These are phyloP conservation scores for Akebia trifoliata DNA, from an alignment of 164 flowering plant genomes.

Conservation along the genomic window DNA sequence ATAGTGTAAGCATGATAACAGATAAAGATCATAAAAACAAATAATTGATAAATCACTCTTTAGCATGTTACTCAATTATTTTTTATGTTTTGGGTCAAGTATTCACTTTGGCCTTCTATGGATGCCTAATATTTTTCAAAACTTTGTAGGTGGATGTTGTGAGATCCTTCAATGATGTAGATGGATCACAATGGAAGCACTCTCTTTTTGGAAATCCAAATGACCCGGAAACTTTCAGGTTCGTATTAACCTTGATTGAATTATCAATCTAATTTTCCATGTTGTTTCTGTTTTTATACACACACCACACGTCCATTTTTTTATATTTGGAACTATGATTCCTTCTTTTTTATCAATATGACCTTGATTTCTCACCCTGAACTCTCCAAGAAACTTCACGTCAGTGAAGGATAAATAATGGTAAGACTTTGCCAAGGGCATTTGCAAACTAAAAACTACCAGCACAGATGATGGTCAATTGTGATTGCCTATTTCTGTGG, in stretches of 20 bases:
- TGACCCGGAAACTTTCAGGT: conserved; percentile 98
- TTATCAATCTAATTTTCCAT: not conserved
- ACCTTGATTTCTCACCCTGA: no score
- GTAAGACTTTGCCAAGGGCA: no score
- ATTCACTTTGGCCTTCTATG: not conserved
- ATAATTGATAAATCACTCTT: not conserved
- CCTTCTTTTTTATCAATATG: no score
- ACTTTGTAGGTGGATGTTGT: conserved; percentile 67
- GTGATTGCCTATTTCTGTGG: not conserved
- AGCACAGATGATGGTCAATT: not conserved
- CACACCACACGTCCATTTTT: no score
- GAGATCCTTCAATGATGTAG: conserved; percentile 74
- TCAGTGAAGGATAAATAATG: no score
- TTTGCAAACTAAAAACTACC: not conserved
- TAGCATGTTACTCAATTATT: not conserved
- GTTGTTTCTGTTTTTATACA: no score
- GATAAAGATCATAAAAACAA: not conserved
- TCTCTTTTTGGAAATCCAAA: conserved; percentile 98
- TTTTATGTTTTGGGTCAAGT: not conserved
- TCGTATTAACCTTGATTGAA: conserved; percentile 15
- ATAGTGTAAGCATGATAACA: not conserved
- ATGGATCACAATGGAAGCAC: conserved; percentile 92
- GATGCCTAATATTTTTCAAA: conserved; percentile 8
- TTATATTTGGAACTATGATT: no score
- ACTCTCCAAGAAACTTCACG: no score